Evolutionary conservation across 257 asterid species (phyloP).

Genomic region (Penstemon newberryi): DNA sequence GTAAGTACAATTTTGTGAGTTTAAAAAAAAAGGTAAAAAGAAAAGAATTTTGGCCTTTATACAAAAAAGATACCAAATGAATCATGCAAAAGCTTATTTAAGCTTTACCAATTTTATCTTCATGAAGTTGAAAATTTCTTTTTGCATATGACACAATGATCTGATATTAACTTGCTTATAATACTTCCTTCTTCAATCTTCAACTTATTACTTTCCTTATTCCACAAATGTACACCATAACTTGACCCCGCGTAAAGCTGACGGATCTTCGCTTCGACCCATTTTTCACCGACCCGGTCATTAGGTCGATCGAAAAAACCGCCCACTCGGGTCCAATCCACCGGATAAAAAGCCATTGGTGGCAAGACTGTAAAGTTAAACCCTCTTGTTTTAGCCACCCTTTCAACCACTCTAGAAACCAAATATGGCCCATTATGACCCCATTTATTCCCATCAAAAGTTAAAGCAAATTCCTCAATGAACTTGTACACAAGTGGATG

Average conservation of each 20-base stretch:
- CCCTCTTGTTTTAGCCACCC: constrained; percentile 19
- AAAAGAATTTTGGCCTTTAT: background rate
- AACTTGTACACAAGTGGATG: constrained; percentile 61
- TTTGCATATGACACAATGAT: constrained; percentile 57
- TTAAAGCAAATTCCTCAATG: constrained; percentile 61
- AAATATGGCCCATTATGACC: constrained; percentile 82
- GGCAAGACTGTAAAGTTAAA: constrained; percentile 52
- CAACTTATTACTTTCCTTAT: constrained; percentile 41
- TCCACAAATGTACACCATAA: constrained; percentile 81
- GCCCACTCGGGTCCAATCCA: constrained; percentile 49
- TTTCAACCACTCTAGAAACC: constrained; percentile 63
- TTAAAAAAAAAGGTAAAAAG: background rate
- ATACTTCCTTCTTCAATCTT: constrained; percentile 74
- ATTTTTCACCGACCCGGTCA: constrained; percentile 24
- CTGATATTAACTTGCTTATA: constrained; percentile 46
- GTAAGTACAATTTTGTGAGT: no score
- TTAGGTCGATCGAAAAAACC: constrained; percentile 41
- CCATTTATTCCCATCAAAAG: constrained; percentile 71
- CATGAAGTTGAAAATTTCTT: constrained; percentile 23
- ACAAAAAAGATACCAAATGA: constrained; percentile 4
- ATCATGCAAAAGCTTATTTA: background rate
- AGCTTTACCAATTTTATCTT: background rate
- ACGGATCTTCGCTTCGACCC: constrained; percentile 49
- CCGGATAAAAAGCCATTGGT: constrained; percentile 65
- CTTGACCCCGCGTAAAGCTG: constrained; percentile 34